Conservation (phyloP, 257 asterid genomes). For the Nicotiana benthamiana region DNA sequence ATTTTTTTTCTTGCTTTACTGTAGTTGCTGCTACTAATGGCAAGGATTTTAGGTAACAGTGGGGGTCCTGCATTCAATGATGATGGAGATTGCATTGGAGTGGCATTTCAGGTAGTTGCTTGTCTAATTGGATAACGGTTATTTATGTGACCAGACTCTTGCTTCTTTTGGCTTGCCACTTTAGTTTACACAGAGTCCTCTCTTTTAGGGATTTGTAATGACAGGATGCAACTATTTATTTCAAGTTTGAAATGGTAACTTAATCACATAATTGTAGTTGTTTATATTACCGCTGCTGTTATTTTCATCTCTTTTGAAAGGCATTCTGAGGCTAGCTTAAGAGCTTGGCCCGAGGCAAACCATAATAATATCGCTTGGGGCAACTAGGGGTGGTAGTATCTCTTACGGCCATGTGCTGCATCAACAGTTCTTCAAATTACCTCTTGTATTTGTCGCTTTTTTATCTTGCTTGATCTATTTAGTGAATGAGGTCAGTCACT, state of each 20-base stretch:
- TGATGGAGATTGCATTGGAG: slow-evolving; percentile 94
- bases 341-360: neutral
- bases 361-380: neutral
- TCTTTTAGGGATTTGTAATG: neutral
- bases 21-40: slow-evolving; percentile 18
- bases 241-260: neutral
- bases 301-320: neutral
- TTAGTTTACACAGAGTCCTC: neutral
- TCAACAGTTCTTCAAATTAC: neutral
- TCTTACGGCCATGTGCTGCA: neutral
- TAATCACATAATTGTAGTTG: neutral
- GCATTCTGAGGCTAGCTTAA: neutral
- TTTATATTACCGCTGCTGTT: neutral
- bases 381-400: neutral
- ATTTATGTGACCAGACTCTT: neutral
- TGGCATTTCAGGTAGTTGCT: slow-evolving; percentile 79
- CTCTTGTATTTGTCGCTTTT: neutral
- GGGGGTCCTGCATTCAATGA: slow-evolving; percentile 98
- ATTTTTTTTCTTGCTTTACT: neutral
- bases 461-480: neutral
- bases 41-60: slow-evolving; percentile 60
- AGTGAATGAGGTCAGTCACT: neutral
- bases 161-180: neutral
- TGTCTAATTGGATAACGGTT: neutral
- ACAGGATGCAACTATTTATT: neutral